A percentile compares a stretch with the other conserved stretches of the same genome.
These are phyloP conservation scores for Neonectria faginata DNA, from an alignment of 2,329 filamentous ascomycete genomes.

Conservation along the genomic window DNA sequence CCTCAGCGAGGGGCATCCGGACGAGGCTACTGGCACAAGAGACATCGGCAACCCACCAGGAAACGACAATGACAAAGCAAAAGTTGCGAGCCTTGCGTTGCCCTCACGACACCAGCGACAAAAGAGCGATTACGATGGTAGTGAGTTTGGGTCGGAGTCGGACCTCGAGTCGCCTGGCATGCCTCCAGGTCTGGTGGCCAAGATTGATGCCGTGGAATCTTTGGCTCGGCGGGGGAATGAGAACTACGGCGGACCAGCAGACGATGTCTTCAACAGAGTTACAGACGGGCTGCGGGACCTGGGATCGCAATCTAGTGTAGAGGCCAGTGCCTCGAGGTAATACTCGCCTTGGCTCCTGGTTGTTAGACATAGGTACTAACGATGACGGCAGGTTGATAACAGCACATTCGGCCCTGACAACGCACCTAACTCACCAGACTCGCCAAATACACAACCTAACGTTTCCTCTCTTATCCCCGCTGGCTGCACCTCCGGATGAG, in stretches of 20 bases:
- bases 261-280: conserved; percentile 75
- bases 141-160: conserved; percentile 79
- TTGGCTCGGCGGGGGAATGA: conserved; percentile 75
- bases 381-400: conserved; percentile 73
- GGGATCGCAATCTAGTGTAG: conserved; percentile 78
- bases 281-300: conserved; percentile 77
- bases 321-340: conserved; percentile 78
- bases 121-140: conserved; percentile 75
- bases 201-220: conserved; percentile 79
- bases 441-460: conserved; percentile 80
- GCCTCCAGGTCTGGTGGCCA: conserved; percentile 72
- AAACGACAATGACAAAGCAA: conserved; percentile 43
- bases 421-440: conserved; percentile 80
- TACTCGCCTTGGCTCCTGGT: conserved; percentile 27
- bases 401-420: conserved; percentile 78
- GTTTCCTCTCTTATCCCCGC: conserved; percentile 76
- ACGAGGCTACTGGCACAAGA: conserved; percentile 28
- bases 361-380: conserved; percentile 29
- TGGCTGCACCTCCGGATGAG: conserved; percentile 70
- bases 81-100: conserved; percentile 57
- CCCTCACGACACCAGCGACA: conserved; percentile 64
- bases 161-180: conserved; percentile 78
- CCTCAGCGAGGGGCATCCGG: conserved; percentile 27
- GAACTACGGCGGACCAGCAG: conserved; percentile 71
- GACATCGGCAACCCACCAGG: conserved; percentile 30